These are phyloP conservation scores for Tricholoma terreum DNA, from an alignment of 768 basidiomycete species.

Conservation along the genomic window DNA sequence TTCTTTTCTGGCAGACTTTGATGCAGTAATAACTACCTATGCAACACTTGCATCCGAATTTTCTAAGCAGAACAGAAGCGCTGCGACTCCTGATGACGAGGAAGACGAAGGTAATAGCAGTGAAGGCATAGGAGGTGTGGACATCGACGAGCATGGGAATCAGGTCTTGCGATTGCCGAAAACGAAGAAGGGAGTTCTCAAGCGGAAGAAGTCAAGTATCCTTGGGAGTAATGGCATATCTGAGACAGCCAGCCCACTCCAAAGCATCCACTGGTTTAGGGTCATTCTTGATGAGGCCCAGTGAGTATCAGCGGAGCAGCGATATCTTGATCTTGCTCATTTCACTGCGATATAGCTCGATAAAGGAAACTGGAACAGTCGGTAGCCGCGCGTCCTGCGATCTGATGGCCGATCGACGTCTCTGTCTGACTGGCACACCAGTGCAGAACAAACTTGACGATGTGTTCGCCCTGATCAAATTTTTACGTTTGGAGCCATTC, in stretches of 20 bases:
- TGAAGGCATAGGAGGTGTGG: slow-evolving; percentile 58
- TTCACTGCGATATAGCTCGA: slow-evolving; percentile 56
- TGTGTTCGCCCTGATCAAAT: slow-evolving; percentile 95
- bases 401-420: slow-evolving; percentile 85
- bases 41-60: slow-evolving; percentile 94
- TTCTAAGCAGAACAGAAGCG: slow-evolving; percentile 79
- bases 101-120: slow-evolving; percentile 69
- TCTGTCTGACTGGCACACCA: slow-evolving; percentile 96
- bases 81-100: slow-evolving; percentile 66
- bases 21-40: slow-evolving; percentile 97
- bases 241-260: slow-evolving; percentile 74
- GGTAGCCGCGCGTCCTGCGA: slow-evolving; percentile 95
- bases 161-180: slow-evolving; percentile 56
- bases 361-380: slow-evolving; percentile 94
- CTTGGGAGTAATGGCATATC: slow-evolving; percentile 28
- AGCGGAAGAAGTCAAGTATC: slow-evolving; percentile 55
- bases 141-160: slow-evolving; percentile 68
- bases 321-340: not conserved
- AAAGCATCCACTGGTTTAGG: slow-evolving; percentile 95
- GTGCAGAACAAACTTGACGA: slow-evolving; percentile 99
- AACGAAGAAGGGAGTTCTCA: slow-evolving; percentile 64
- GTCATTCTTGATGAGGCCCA: slow-evolving; percentile 94
- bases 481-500: slow-evolving; percentile 86
- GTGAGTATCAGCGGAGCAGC: slow-evolving; percentile 49
- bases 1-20: slow-evolving; percentile 87